These are phyloP conservation scores for Vitis hybrid DNA, from an alignment of 177 flowering plant species.

Conservation along the genomic window DNA sequence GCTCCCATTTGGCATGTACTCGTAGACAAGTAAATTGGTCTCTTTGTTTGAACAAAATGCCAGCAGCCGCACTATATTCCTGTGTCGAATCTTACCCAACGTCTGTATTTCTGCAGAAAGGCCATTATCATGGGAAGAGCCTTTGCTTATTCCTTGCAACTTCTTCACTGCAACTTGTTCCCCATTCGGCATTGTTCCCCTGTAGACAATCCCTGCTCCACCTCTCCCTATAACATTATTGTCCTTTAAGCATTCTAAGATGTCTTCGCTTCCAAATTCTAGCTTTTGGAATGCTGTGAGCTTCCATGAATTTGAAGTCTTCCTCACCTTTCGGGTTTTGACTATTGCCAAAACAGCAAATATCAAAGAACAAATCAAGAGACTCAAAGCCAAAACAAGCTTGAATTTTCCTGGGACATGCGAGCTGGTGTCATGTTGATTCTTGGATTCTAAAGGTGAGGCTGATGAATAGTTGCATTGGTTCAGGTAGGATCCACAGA, in stretches of 20 bases:
- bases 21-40: constrained; percentile 65
- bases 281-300: constrained; percentile 66
- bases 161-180: constrained; percentile 62
- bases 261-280: constrained; percentile 48
- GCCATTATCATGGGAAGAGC: constrained; percentile 65
- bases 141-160: constrained; percentile 47
- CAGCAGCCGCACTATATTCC: constrained; percentile 59
- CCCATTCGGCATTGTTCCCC: constrained; percentile 60
- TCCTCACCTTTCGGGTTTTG: constrained; percentile 37
- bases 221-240: constrained; percentile 65
- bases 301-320: constrained; percentile 50
- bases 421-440: constrained; percentile 21
- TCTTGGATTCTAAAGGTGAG: constrained; percentile 18
- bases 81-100: constrained; percentile 57
- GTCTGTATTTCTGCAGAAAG: constrained; percentile 66
- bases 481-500: constrained; percentile 46
- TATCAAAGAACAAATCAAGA: constrained; percentile 45
- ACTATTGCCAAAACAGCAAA: constrained; percentile 46
- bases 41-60: constrained; percentile 66
- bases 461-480: constrained; percentile 35
- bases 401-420: constrained; percentile 44
- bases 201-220: constrained; percentile 70
- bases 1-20: constrained; percentile 78
- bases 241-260: constrained; percentile 62
- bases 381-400: constrained; percentile 54